Conservation (phyloP, 805 yeast genomes). For the Sugiyamaella valdiviana region DNA sequence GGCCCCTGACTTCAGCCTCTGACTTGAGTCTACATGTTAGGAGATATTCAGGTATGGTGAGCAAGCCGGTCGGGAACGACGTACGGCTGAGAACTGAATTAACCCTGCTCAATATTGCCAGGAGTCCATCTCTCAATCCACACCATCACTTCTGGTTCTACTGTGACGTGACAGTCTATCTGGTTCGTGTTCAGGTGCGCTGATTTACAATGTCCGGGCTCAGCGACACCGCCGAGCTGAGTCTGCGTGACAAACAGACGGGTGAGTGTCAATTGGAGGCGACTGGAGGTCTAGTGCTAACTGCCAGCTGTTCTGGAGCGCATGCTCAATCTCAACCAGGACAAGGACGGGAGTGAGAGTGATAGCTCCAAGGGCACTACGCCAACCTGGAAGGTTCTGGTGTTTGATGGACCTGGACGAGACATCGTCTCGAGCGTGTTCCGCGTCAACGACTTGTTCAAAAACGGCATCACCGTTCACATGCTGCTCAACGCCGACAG, state of each 20-base stretch:
- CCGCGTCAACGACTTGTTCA: conserved; percentile 82
- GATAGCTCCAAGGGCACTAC: conserved; percentile 29
- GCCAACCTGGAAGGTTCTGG: conserved; percentile 83
- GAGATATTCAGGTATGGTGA: too few relatives aligned
- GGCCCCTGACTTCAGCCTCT: too few relatives aligned
- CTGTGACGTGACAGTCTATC: neutral
- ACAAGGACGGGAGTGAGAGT: conserved; percentile 31
- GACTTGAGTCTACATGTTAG: too few relatives aligned
- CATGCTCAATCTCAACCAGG: conserved; percentile 77
- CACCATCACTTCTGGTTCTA: neutral
- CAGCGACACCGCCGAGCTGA: conserved; percentile 13
- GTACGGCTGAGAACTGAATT: too few relatives aligned
- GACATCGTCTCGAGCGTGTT: conserved; percentile 85
- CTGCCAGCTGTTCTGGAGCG: conserved; percentile 52
- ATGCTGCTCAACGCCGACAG: conserved; percentile 64
- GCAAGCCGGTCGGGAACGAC: too few relatives aligned
- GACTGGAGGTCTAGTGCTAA: neutral
- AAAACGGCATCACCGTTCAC: conserved; percentile 90
- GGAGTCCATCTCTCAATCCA: too few relatives aligned
- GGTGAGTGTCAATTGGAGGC: conserved; percentile 15
- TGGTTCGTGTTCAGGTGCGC: neutral
- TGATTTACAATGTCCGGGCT: neutral
- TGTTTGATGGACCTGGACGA: conserved; percentile 75
- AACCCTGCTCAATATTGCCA: too few relatives aligned
- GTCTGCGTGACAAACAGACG: conserved; percentile 31